Percentiles rank a stretch among this genome's conserved stretches.
These are phyloP conservation scores for Clitopilus hobsonii DNA, from an alignment of 768 basidiomycete species.

Conservation along the genomic window DNA sequence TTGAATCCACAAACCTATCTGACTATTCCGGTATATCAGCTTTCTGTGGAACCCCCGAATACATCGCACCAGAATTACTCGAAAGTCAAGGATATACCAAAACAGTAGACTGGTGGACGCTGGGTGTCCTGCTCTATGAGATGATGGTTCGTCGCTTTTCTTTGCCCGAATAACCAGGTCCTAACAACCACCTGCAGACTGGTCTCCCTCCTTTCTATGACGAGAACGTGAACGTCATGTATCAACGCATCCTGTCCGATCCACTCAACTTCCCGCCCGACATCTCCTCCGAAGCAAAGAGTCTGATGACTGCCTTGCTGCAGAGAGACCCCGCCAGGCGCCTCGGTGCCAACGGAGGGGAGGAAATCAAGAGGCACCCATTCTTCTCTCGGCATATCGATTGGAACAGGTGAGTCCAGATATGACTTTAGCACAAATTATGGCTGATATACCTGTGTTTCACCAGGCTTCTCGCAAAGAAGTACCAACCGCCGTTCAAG, in stretches of 20 bases:
- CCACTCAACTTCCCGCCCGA: conserved; percentile 90
- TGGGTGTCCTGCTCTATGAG: conserved; percentile 94
- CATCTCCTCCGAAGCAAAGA: conserved; percentile 82
- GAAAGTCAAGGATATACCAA: conserved; percentile 97
- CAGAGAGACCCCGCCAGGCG: conserved; percentile 84
- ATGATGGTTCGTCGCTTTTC: conserved; percentile 65
- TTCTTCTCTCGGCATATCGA: conserved; percentile 95
- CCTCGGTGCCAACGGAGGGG: conserved; percentile 89
- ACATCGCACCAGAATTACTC: conserved; percentile 95
- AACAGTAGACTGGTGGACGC: conserved; percentile 99
- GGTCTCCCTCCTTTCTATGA: conserved; percentile 98
- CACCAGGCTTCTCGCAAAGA: conserved; percentile 75
- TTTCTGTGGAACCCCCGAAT: conserved; percentile 98
- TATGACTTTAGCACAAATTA: neutral
- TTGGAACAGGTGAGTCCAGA: conserved; percentile 63
- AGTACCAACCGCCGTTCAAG: conserved; percentile 97
- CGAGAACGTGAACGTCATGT: conserved; percentile 98
- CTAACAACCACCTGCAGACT: conserved; percentile 45
- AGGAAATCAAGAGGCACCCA: conserved; percentile 93
- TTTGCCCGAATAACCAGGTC: conserved; percentile 10
- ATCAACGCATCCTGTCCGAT: conserved; percentile 91
- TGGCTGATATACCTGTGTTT: neutral
- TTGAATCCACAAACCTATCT: conserved; percentile 3
- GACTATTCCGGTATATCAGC: conserved; percentile 37
- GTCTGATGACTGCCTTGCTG: conserved; percentile 83